Evolutionary conservation across 306 rosid genomes (phyloP).

Genomic region (Senna tora): DNA sequence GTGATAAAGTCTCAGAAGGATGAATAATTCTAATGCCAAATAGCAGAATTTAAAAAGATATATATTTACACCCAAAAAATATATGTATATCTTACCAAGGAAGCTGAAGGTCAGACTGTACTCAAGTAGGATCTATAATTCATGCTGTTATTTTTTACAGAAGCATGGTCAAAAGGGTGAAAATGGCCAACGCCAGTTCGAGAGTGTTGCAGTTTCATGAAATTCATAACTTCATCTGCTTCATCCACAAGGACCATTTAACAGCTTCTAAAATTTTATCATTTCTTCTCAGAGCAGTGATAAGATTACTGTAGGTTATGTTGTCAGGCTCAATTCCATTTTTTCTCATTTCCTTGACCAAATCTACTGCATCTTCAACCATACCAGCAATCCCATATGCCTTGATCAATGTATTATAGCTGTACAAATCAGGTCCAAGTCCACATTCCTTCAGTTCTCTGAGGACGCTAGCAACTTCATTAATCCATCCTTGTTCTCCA

Average conservation of each 20-base stretch:
- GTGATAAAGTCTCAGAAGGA: conserved; percentile 1
- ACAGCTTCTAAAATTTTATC: conserved; percentile 89
- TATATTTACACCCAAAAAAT: background rate
- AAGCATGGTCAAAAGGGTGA: conserved; percentile 31
- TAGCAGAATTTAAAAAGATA: background rate
- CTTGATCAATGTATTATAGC: conserved; percentile 90
- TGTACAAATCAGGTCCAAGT: conserved; percentile 72
- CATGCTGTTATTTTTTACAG: conserved; percentile 22
- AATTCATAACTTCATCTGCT: conserved; percentile 73
- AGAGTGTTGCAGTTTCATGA: conserved; percentile 28
- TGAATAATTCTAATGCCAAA: conserved; percentile 1
- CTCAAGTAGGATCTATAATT: conserved; percentile 25
- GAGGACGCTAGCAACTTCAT: conserved; percentile 68
- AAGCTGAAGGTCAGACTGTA: conserved; percentile 21
- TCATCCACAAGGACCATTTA: conserved; percentile 97
- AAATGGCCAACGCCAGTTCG: conserved; percentile 10
- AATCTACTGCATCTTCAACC: conserved; percentile 83
- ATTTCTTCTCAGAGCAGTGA: conserved; percentile 66
- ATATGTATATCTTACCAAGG: conserved; percentile 26
- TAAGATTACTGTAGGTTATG: conserved; percentile 72
- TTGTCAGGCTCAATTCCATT: conserved; percentile 84
- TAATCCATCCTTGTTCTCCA: conserved; percentile 91
- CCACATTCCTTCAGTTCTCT: conserved; percentile 72
- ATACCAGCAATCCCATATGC: conserved; percentile 94
- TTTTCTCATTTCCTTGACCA: conserved; percentile 86